A percentile compares a stretch with the other conserved stretches of the same genome.
phyloP scores from a whole-genome alignment of 2,329 filamentous ascomycete species.

The Truncatella angustata region DNA sequence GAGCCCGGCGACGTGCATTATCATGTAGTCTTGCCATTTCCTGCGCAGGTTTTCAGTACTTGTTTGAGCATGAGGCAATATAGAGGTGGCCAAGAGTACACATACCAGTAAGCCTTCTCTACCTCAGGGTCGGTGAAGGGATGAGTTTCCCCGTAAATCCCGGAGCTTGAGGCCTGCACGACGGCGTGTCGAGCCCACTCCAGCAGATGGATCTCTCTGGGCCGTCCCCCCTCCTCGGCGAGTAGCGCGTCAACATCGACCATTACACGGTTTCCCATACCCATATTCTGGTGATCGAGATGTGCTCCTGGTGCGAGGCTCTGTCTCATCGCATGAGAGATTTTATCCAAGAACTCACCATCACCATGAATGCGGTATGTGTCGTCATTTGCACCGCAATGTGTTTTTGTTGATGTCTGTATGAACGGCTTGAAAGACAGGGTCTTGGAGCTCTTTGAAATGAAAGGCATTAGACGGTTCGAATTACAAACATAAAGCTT shows the following conservation, averaged over 20 bases:
- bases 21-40: slow-evolving; percentile 3
- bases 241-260: background rate
- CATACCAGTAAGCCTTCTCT: slow-evolving; percentile 15
- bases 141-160: slow-evolving; percentile 14
- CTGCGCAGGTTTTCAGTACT: background rate
- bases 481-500: slow-evolving; percentile 8
- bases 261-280: slow-evolving; percentile 7
- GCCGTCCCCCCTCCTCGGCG: background rate
- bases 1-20: background rate
- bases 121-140: slow-evolving; percentile 15
- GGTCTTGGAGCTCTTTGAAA: slow-evolving; percentile 6
- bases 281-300: slow-evolving; percentile 6
- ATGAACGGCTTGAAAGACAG: slow-evolving; percentile 6
- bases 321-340: background rate
- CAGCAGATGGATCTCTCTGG: slow-evolving; percentile 10
- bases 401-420: background rate
- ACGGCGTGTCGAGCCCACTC: slow-evolving; percentile 14
- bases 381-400: background rate
- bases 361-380: slow-evolving; percentile 1
- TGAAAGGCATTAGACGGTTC: slow-evolving; percentile 7
- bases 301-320: slow-evolving; percentile 4
- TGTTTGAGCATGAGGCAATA: background rate
- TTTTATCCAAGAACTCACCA: background rate
- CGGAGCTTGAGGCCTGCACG: slow-evolving; percentile 13
- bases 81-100: background rate